Evolutionary conservation across 31 red algal genomes (phyloP).

Genomic region (Porphyra umbilicalis): DNA sequence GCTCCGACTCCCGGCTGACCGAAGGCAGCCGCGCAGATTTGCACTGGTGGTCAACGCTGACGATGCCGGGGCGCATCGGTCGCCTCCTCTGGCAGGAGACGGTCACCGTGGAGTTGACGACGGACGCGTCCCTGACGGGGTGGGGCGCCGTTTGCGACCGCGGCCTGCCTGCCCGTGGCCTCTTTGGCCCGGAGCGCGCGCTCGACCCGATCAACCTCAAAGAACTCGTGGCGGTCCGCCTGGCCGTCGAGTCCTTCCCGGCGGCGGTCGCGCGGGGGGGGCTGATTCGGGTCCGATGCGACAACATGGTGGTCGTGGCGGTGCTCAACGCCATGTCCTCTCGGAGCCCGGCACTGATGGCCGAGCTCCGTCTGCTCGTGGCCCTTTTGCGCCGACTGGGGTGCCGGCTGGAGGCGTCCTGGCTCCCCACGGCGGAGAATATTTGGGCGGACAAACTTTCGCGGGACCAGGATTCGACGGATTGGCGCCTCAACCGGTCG

Average conservation of each 20-base stretch:
- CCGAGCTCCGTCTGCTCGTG: background rate
- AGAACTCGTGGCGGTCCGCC: background rate
- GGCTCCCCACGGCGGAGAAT: background rate
- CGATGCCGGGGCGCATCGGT: background rate
- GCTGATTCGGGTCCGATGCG: too few species aligned
- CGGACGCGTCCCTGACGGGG: background rate
- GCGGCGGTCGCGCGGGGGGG: background rate
- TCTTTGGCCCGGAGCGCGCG: background rate
- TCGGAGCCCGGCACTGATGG: background rate
- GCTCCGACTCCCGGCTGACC: background rate
- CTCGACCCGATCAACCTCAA: constrained; percentile 7
- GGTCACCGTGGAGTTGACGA: background rate
- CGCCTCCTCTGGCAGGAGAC: background rate
- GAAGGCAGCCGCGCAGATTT: background rate
- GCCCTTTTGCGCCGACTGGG: background rate
- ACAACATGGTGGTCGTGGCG: background rate
- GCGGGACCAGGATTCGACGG: background rate
- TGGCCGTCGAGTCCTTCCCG: background rate
- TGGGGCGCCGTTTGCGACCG: background rate
- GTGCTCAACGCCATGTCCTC: background rate
- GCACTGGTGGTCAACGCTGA: background rate
- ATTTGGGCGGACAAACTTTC: background rate
- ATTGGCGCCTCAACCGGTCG: background rate
- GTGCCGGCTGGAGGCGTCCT: background rate
- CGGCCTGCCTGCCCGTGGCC: background rate